Base-by-base conservation (phyloP, 2,329 filamentous ascomycete genomes). In the Davidsoniella neocaledoniae region DNA sequence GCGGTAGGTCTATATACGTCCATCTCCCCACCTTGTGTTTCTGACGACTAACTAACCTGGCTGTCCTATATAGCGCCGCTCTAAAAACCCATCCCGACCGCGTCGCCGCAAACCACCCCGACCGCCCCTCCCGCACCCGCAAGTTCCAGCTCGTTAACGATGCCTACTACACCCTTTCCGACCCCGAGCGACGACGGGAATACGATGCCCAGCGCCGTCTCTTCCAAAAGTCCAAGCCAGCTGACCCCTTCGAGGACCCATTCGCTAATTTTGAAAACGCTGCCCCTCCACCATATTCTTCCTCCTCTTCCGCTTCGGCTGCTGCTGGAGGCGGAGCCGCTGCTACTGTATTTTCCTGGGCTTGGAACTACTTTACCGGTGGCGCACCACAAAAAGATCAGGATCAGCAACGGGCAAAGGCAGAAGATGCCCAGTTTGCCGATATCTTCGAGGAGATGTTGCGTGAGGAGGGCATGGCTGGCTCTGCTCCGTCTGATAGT, bases 71-170 rank as follows among this genome's bases (percentile, higher is more conserved):
- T 60, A 87, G 83, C 61, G 84, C 85, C 58, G 90, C 90, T 4
- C 71, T 96, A 43, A 94, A 91, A 66, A 87, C 85, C 55, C 90
- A 96, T 63, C 90, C 90, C 1, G 91, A 98, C 63, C 84, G 91
- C 53, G 86, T 98, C 39, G 74, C 87, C 25, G 68, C 76, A 56
- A 79, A 87, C 65, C 90, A 86, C 4, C 86, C 88, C 37, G 87
- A 96, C 58, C 85, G 90, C 55, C 65, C 77, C 19, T 65, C 76
- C 10, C 83, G 88, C 59, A 98, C 91, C 5, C 84, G 83, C 60
- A 81, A 81, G 62, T 94, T 94, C 69, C 87, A 94, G 64, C 77
- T 84, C 56, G 84, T 94, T 59, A 94, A 93, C 67, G 87, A 94
- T 61, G 86, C 87, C 55, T 94, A 94, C 71, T 94, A 86, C 64